Conservation (phyloP, 2,329 filamentous ascomycete genomes). For the Thermomyces lanuginosus region DNA sequence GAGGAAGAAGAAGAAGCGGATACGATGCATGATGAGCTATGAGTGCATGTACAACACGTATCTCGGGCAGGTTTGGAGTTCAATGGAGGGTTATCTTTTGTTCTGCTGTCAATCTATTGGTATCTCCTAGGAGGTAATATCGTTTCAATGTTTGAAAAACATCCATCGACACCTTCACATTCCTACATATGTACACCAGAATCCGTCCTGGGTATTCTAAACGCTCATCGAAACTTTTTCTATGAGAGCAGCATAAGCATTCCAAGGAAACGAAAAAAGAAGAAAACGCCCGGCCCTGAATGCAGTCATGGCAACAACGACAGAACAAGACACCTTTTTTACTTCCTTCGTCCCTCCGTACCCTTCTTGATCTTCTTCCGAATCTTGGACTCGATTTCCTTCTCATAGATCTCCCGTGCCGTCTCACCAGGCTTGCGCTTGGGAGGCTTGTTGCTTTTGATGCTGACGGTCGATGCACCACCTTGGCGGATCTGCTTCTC, state of each 20-base stretch:
- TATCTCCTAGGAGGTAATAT: too few species aligned
- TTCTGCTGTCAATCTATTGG: too few species aligned
- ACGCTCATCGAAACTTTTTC: too few species aligned
- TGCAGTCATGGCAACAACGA: constrained; percentile 1
- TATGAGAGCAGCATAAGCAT: too few species aligned
- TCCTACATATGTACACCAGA: too few species aligned
- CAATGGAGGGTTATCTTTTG: too few species aligned
- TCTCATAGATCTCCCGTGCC: constrained; percentile 33
- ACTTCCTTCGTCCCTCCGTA: constrained; percentile 25
- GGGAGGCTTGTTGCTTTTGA: constrained; percentile 54
- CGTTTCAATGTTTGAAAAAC: too few species aligned
- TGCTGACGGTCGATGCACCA: constrained; percentile 45
- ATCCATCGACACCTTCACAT: too few species aligned
- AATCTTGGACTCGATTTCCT: constrained; percentile 27
- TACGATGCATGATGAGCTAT: constrained; percentile 8
- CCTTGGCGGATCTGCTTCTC: constrained; percentile 58
- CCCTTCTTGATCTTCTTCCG: constrained; percentile 31
- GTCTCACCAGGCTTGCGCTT: constrained; percentile 57
- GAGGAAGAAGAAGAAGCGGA: constrained; percentile 4
- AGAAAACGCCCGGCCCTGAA: constrained; percentile 5
- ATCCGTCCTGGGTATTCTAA: too few species aligned
- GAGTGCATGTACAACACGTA: too few species aligned
- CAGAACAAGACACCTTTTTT: constrained; percentile 7
- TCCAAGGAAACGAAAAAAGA: background rate
- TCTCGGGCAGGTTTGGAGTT: too few species aligned